phyloP scores from a whole-genome alignment of 768 basidiomycete species.

The Omphalotus guepiniiformis region DNA sequence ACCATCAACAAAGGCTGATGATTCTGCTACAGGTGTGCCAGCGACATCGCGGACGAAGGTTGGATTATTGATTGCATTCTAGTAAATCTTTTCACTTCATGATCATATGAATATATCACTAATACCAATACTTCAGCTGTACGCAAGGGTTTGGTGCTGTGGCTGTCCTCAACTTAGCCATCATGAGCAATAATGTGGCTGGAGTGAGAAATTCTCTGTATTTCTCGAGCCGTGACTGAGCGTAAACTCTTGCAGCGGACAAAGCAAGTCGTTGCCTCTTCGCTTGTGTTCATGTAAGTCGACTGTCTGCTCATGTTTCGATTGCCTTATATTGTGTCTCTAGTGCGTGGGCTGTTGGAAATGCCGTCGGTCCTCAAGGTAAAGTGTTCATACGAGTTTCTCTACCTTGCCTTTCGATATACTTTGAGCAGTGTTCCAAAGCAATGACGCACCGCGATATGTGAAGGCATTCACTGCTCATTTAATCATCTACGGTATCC shows the following conservation, averaged over 20 bases:
- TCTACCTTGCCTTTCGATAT: background rate
- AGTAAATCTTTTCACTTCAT: conserved; percentile 27
- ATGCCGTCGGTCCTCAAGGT: conserved; percentile 45
- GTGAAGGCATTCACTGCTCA: conserved; percentile 43
- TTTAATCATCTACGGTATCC: conserved; percentile 42
- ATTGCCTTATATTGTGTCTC: background rate
- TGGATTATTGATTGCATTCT: conserved; percentile 46
- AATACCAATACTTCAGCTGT: conserved; percentile 24
- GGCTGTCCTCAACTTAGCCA: conserved; percentile 40
- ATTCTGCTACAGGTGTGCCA: conserved; percentile 26
- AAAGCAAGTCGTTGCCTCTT: conserved; percentile 46
- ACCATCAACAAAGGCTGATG: background rate
- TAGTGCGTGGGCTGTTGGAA: conserved; percentile 48
- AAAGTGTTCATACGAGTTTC: background rate
- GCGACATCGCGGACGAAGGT: conserved; percentile 37
- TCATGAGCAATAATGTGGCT: conserved; percentile 43
- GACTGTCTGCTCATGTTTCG: background rate
- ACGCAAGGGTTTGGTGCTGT: conserved; percentile 45
- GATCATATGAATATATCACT: background rate
- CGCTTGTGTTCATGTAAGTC: conserved; percentile 41
- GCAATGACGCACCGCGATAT: conserved; percentile 43
- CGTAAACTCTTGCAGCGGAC: conserved; percentile 32
- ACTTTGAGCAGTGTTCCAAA: conserved; percentile 34
- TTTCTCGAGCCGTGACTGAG: background rate
- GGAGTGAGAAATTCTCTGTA: conserved; percentile 25